phyloP scores from a whole-genome alignment of 805 yeast species.

The Ascoidea tarda region DNA sequence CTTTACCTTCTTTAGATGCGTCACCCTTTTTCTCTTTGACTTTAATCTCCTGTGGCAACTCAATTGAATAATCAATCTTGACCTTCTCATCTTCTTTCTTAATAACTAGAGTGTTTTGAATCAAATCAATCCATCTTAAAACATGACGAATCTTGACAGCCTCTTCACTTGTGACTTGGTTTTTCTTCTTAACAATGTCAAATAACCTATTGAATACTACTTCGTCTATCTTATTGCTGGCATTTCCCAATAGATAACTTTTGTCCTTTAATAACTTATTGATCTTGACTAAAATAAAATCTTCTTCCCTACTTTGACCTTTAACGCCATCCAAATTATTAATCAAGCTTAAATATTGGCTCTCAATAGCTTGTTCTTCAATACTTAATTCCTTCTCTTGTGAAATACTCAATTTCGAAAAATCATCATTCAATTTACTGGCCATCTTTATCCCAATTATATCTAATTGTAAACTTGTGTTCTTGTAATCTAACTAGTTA shows the following conservation, averaged over 20 bases:
- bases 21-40: constrained; percentile 40
- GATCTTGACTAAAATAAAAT: too few relatives aligned
- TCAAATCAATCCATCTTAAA: constrained; percentile 82
- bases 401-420: too few relatives aligned
- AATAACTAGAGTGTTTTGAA: constrained; percentile 42
- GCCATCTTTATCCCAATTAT: not conserved
- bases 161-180: constrained; percentile 11
- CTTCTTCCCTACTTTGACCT: not conserved
- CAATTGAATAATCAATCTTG: constrained; percentile 36
- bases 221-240: too few relatives aligned
- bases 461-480: too few relatives aligned
- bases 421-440: not conserved
- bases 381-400: not conserved
- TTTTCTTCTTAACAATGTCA: not conserved
- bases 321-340: not conserved
- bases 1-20: constrained; percentile 10
- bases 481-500: too few relatives aligned
- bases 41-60: constrained; percentile 63
- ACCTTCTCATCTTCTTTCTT: constrained; percentile 42
- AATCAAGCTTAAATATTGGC: not conserved
- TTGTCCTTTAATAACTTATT: not conserved
- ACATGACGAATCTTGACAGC: constrained; percentile 60
- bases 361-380: not conserved
- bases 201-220: too few relatives aligned
- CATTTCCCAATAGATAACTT: too few relatives aligned